Conservation (phyloP, 2,329 filamentous ascomycete genomes). For the Botrytis elliptica region DNA sequence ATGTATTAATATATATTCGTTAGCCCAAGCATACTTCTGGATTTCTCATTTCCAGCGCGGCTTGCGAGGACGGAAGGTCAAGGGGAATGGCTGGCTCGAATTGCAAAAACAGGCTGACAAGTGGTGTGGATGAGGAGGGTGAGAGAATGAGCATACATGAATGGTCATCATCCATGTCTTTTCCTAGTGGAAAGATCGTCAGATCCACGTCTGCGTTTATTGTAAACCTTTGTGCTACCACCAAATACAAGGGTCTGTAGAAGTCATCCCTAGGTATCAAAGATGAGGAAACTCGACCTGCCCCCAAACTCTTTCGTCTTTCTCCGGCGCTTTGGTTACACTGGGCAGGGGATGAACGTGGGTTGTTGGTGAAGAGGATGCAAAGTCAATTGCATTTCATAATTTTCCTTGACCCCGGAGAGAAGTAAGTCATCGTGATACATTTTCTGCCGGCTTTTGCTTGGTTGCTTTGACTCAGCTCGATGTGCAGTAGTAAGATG, state of each 20-base stretch:
- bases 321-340: slow-evolving; percentile 8
- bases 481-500: slow-evolving; percentile 20
- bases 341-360: slow-evolving; percentile 20
- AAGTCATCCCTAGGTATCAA: slow-evolving; percentile 3
- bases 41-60: slow-evolving; percentile 23
- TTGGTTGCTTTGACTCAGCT: slow-evolving; percentile 15
- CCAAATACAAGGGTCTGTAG: background rate
- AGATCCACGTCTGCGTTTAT: slow-evolving; percentile 20
- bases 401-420: slow-evolving; percentile 11
- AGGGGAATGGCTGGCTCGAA: slow-evolving; percentile 7
- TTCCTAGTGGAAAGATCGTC: slow-evolving; percentile 18
- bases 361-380: slow-evolving; percentile 12
- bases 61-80: slow-evolving; percentile 17
- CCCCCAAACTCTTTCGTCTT: slow-evolving; percentile 3
- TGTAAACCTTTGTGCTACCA: slow-evolving; percentile 14
- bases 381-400: slow-evolving; percentile 16
- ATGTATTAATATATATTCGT: slow-evolving; percentile 16
- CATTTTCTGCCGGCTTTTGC: slow-evolving; percentile 18
- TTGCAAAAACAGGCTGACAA: slow-evolving; percentile 9
- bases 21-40: background rate
- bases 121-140: slow-evolving; percentile 10
- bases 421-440: slow-evolving; percentile 10
- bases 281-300: background rate
- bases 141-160: slow-evolving; percentile 14
- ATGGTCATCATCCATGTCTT: slow-evolving; percentile 11